Conservation (phyloP, 257 asterid species). For the Solanum peruvianum region DNA sequence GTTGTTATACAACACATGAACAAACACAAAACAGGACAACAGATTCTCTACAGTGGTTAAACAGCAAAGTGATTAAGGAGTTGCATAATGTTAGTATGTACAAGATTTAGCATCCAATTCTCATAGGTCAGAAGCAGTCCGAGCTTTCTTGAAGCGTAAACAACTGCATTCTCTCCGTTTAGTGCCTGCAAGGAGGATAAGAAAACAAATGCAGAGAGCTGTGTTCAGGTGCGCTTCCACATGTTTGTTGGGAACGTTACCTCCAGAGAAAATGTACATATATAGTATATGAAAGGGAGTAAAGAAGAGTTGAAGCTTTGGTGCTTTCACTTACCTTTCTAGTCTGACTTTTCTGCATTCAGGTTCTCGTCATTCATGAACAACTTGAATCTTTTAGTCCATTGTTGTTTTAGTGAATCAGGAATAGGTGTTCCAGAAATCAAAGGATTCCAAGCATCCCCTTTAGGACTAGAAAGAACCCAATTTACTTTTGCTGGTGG, state of each 20-base stretch:
- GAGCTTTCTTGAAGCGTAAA: neutral
- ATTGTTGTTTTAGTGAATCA: conserved; percentile 50
- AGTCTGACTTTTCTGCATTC: conserved; percentile 2
- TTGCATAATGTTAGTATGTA: neutral
- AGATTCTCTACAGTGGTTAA: neutral
- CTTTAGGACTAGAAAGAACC: conserved; percentile 55
- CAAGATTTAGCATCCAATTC: neutral
- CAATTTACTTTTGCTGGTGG: conserved; percentile 61
- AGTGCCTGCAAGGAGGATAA: neutral
- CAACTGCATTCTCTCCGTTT: neutral
- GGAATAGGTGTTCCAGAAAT: conserved; percentile 33
- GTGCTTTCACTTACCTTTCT: conserved; percentile 14
- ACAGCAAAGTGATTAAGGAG: neutral
- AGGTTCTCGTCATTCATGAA: conserved; percentile 25
- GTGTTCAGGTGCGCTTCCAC: neutral
- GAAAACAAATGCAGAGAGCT: neutral
- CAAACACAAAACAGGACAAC: neutral
- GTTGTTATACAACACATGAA: neutral
- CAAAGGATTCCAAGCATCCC: conserved; percentile 57
- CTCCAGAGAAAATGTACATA: neutral
- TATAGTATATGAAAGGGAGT: neutral
- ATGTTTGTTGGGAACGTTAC: neutral
- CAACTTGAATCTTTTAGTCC: conserved; percentile 46
- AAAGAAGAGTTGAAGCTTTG: neutral
- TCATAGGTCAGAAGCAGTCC: neutral